phyloP scores from a whole-genome alignment of 2,329 filamentous ascomycete genomes.

The Sporothrix curviconia region DNA sequence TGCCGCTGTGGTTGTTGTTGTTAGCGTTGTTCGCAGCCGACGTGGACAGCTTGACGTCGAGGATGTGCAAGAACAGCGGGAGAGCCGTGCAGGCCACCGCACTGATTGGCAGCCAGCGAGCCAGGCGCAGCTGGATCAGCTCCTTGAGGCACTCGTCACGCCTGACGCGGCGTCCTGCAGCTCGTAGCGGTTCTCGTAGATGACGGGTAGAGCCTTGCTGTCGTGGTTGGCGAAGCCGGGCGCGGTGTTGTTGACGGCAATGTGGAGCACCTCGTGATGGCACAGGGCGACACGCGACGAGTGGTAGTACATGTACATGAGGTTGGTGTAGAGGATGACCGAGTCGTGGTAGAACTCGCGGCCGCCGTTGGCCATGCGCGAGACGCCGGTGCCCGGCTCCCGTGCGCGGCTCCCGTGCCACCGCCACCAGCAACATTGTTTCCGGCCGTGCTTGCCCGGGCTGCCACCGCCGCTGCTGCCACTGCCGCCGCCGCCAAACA shows the following conservation, averaged over 20 bases:
- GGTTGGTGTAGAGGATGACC: slow-evolving; percentile 19
- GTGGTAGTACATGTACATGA: slow-evolving; percentile 22
- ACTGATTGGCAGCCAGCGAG: slow-evolving; percentile 20
- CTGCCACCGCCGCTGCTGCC: not conserved
- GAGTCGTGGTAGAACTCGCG: slow-evolving; percentile 18
- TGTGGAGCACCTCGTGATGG: slow-evolving; percentile 24
- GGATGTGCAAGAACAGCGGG: slow-evolving; percentile 19
- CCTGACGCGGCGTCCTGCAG: slow-evolving; percentile 18
- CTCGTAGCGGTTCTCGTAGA: slow-evolving; percentile 18
- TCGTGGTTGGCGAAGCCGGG: slow-evolving; percentile 19
- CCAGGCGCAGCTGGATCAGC: slow-evolving; percentile 19
- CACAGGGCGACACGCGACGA: slow-evolving; percentile 19
- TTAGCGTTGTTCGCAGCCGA: not conserved
- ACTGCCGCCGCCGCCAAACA: slow-evolving; percentile 10
- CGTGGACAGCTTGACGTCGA: slow-evolving; percentile 18
- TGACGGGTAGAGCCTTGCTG: not conserved
- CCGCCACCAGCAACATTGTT: not conserved
- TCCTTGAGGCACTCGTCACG: slow-evolving; percentile 20
- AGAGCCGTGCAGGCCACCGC: slow-evolving; percentile 19
- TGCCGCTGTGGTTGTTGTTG: not conserved
- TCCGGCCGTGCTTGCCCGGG: not conserved
- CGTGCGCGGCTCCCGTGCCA: too few species aligned
- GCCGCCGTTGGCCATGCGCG: not conserved
- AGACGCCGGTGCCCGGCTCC: too few species aligned
- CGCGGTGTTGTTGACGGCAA: slow-evolving; percentile 35